These are phyloP conservation scores for Colletotrichum tropicicola DNA, from an alignment of 2,329 filamentous ascomycete genomes.

Conservation along the genomic window DNA sequence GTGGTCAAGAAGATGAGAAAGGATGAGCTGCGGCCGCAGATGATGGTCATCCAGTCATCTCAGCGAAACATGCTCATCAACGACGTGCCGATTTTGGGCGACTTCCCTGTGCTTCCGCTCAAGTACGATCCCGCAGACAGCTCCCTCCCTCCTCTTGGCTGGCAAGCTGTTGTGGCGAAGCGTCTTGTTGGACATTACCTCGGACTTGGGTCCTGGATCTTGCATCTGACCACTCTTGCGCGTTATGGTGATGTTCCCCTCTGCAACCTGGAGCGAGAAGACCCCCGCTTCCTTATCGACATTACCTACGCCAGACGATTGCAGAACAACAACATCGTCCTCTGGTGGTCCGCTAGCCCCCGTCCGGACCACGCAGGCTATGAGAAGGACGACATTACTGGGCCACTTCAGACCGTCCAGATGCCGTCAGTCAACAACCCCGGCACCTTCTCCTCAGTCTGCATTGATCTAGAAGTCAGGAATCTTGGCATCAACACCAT, in stretches of 20 bases:
- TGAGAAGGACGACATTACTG: constrained; percentile 89
- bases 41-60: constrained; percentile 91
- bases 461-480: constrained; percentile 91
- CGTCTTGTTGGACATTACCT: constrained; percentile 90
- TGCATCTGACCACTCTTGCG: constrained; percentile 87
- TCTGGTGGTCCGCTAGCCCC: constrained; percentile 94
- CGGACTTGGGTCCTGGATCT: constrained; percentile 90
- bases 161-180: constrained; percentile 90
- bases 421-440: constrained; percentile 96
- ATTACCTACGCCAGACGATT: constrained; percentile 91
- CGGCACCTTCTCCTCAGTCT: constrained; percentile 94
- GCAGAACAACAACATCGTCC: constrained; percentile 89
- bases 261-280: constrained; percentile 94
- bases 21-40: constrained; percentile 81
- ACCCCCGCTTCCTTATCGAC: constrained; percentile 94
- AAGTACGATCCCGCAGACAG: constrained; percentile 86
- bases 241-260: constrained; percentile 94
- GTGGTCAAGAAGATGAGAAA: constrained; percentile 89
- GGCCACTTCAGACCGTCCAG: constrained; percentile 83
- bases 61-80: constrained; percentile 83
- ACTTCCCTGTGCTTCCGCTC: constrained; percentile 84
- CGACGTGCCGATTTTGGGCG: constrained; percentile 83
- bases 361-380: constrained; percentile 95
- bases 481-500: constrained; percentile 99
- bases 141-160: constrained; percentile 88